These are phyloP conservation scores for Phoma sp. DNA, from an alignment of 2,329 filamentous ascomycete species.

Conservation along the genomic window DNA sequence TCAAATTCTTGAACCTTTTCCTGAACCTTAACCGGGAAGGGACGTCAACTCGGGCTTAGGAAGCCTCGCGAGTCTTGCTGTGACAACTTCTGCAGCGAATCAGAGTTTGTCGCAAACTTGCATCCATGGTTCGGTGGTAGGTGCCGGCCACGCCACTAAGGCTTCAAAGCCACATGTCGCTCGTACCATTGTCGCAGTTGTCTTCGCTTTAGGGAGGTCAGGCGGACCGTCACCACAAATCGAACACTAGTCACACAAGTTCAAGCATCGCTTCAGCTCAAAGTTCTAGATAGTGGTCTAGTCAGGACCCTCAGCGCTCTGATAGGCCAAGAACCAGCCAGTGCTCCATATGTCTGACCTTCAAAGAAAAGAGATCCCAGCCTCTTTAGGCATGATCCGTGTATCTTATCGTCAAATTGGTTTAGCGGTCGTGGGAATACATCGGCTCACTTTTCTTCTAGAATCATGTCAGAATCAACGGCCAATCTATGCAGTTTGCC, in stretches of 20 bases:
- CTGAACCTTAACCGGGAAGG: not conserved
- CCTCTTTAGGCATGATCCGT: too few relatives aligned
- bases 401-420: not conserved
- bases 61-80: not conserved
- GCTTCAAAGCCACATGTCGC: not conserved
- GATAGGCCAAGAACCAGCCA: too few relatives aligned
- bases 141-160: not conserved
- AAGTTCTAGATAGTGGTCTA: too few relatives aligned
- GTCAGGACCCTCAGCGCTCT: too few relatives aligned
- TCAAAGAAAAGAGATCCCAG: too few relatives aligned
- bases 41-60: not conserved
- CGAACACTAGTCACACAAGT: not conserved
- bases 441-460: not conserved
- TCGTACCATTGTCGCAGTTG: not conserved
- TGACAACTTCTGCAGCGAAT: not conserved
- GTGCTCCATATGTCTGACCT: too few relatives aligned
- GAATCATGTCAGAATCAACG: not conserved
- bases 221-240: not conserved
- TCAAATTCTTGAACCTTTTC: not conserved
- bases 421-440: not conserved
- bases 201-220: not conserved
- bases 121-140: not conserved
- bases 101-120: not conserved
- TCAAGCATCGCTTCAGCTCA: too few relatives aligned
- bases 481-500: not conserved